These are phyloP conservation scores for Ceriops decandra DNA, from an alignment of 345 rosid genomes.

Conservation along the genomic window DNA sequence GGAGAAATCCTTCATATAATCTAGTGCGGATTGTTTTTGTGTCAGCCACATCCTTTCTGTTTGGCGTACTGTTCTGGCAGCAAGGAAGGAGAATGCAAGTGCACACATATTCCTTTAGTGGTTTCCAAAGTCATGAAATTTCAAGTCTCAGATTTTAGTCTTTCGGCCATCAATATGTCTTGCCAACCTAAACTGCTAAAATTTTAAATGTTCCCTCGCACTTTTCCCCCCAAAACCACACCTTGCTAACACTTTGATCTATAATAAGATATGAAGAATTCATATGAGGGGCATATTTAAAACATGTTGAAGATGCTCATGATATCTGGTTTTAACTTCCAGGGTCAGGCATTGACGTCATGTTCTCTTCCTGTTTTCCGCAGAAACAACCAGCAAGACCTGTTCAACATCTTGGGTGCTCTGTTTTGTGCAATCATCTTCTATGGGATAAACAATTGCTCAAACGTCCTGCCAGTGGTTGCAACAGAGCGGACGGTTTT, in stretches of 20 bases:
- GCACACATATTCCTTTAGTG: not conserved
- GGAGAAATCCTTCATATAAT: slow-evolving; percentile 84
- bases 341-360: no score
- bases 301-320: no score
- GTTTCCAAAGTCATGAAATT: not conserved
- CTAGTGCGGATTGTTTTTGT: slow-evolving; percentile 41
- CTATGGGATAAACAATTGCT: slow-evolving; percentile 65
- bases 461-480: slow-evolving; percentile 49
- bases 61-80: slow-evolving; percentile 65
- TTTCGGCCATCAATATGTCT: no score
- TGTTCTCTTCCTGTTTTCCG: not conserved
- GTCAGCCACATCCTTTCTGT: slow-evolving; percentile 38
- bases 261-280: no score
- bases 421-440: slow-evolving; percentile 43
- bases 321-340: no score
- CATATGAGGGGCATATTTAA: no score
- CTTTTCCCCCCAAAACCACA: no score
- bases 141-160: no score
- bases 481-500: slow-evolving; percentile 58
- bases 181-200: no score
- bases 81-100: slow-evolving; percentile 67
- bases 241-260: no score
- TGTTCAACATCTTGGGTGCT: slow-evolving; percentile 60
- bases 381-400: slow-evolving; percentile 59
- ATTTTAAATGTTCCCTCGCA: no score